Base-by-base conservation (phyloP, 1,139 yeast genomes). In the Kluyveromyces sp. region DNA sequence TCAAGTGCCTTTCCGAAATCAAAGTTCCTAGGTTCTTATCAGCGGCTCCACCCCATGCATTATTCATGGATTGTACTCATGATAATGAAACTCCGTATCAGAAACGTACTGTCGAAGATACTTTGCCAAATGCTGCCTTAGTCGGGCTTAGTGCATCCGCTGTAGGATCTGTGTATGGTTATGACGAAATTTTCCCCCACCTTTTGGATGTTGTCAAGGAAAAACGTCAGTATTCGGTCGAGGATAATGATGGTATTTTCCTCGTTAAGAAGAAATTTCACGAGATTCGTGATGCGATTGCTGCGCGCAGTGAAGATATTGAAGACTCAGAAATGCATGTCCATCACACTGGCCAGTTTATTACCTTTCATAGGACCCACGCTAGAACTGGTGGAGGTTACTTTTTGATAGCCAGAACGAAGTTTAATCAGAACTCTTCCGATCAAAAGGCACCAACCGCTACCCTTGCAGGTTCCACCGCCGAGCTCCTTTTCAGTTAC, bases 31-130 rank as follows among this genome's bases (percentile, higher is more conserved):
- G 73, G 52, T 71, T 79, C 12, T 72, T 86, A 42, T 72, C 79
- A 1, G 70, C 79, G 7, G 76, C 81, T 36, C 79, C 81, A 12
- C 95, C 95, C 3, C 97, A 88, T 65, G 96, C 97, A 0, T 70
- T 92, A 55, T 84, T 92, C 57, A 89, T 92, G 96, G 98, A 92
- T 62, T 89, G 96, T 58, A 89, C 97, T 2, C 98, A 92, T 63
- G 98, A 92, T 64, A 92, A 92, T 58, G 94, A 87, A 64, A 82
- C 80, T 32, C 95, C 97, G 2, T 74, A 74, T 35, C 94, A 89
- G 56, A 87, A 84, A 66, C 77, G 97, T 60, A 88, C 96, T 0
- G 83, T 87, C 1, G 96, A 89, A 61, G 98, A 92, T 58, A 88
- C 97, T 0, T 70, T 92, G 40, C 95, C 96, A 12, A 92, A 83